Percentiles rank a stretch among this genome's conserved stretches.
phyloP scores from a whole-genome alignment of 208 protist species.

The Endotrypanum monterogeii region DNA sequence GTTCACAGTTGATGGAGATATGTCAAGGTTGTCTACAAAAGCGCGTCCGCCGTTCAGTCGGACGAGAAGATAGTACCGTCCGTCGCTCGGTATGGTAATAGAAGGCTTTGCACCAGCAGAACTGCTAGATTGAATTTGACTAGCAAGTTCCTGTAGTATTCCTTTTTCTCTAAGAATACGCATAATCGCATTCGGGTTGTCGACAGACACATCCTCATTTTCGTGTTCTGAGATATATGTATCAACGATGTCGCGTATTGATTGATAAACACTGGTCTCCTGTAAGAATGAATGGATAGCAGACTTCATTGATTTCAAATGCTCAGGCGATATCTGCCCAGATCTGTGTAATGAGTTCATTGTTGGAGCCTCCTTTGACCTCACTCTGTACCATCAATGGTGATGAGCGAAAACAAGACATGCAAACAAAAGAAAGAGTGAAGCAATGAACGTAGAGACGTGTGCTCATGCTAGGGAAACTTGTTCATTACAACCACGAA shows the following conservation, averaged over 20 bases:
- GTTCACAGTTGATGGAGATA: constrained; percentile 29
- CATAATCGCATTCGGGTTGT: constrained; percentile 78
- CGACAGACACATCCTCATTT: constrained; percentile 27
- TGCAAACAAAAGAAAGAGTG: neutral
- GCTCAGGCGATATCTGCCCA: constrained; percentile 39
- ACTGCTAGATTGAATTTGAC: constrained; percentile 40
- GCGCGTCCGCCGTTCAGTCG: constrained; percentile 80
- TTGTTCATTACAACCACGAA: neutral
- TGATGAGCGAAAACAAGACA: neutral
- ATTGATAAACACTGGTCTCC: constrained; percentile 83
- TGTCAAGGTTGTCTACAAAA: constrained; percentile 91
- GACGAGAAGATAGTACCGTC: constrained; percentile 79
- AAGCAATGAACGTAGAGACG: neutral
- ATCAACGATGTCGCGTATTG: constrained; percentile 89
- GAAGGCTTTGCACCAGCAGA: neutral
- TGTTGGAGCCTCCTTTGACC: neutral
- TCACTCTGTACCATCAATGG: neutral
- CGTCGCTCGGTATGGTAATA: constrained; percentile 27
- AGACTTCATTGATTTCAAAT: constrained; percentile 70
- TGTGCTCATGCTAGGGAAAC: neutral
- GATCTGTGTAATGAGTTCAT: constrained; percentile 36
- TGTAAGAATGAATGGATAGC: constrained; percentile 87
- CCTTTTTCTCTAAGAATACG: constrained; percentile 84
- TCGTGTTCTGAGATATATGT: constrained; percentile 78
- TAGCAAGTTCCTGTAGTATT: constrained; percentile 76